Conservation (phyloP, 495 filamentous ascomycete species). For the Choiromyces venosus region DNA sequence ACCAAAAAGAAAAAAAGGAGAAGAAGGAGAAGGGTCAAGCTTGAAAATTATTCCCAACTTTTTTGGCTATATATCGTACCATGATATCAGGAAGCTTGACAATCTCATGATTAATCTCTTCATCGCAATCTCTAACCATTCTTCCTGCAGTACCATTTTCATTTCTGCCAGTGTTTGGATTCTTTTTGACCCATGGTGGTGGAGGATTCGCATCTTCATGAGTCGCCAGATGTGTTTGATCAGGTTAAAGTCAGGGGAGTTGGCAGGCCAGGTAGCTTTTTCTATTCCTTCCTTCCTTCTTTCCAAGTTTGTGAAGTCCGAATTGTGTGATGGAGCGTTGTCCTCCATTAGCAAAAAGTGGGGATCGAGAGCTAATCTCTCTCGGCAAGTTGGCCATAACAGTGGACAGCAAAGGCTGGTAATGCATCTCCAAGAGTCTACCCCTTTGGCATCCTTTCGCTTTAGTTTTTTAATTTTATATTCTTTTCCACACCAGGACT, state of each 20-base stretch:
- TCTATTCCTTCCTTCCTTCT: constrained; percentile 12
- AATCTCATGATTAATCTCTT: constrained; percentile 9
- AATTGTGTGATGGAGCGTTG: not conserved
- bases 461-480: no score
- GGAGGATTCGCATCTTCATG: no score
- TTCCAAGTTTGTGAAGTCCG: constrained; percentile 11
- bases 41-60: constrained; percentile 14
- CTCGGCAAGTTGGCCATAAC: constrained; percentile 11
- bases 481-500: constrained; percentile 2
- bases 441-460: not conserved
- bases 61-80: constrained; percentile 8
- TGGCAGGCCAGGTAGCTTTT: constrained; percentile 10
- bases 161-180: no score
- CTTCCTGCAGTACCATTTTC: not conserved
- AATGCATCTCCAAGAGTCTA: constrained; percentile 5
- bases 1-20: no score
- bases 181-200: no score
- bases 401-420: not conserved
- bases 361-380: not conserved
- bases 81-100: constrained; percentile 11
- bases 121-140: not conserved
- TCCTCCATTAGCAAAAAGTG: constrained; percentile 15
- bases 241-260: constrained; percentile 18
- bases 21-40: no score
- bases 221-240: constrained; percentile 19